Conservation (phyloP, 768 basidiomycete genomes). For the Leccinum incarnatum region DNA sequence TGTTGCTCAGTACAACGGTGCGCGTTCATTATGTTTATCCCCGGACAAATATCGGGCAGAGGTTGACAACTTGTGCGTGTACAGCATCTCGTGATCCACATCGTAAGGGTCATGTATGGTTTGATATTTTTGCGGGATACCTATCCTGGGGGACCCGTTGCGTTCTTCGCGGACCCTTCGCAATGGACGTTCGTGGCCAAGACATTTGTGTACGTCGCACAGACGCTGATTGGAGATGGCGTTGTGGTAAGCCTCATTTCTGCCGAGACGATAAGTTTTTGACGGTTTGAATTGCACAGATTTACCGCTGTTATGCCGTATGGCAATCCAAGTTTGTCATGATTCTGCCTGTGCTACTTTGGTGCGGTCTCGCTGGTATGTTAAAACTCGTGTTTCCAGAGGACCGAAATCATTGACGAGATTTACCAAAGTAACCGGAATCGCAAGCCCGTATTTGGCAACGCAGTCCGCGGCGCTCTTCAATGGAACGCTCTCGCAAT, state of each 20-base stretch:
- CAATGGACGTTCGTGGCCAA: not conserved
- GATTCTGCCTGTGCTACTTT: not conserved
- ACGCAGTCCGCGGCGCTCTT: not conserved
- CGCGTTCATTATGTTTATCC: too few relatives aligned
- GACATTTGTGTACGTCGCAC: not conserved
- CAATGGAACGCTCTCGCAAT: not conserved
- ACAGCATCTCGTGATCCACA: not conserved
- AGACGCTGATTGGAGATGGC: not conserved
- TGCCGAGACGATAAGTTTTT: too few relatives aligned
- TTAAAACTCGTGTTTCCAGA: not conserved
- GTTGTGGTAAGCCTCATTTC: not conserved
- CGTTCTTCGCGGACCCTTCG: not conserved
- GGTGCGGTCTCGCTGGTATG: not conserved
- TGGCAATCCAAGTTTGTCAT: not conserved
- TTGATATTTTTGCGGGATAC: not conserved
- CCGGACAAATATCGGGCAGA: too few relatives aligned
- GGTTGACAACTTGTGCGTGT: not conserved
- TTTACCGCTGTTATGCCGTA: not conserved
- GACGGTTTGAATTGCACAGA: not conserved
- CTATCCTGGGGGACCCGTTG: not conserved
- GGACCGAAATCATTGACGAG: not conserved
- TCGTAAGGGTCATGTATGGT: not conserved
- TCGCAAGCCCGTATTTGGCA: constrained; percentile 12
- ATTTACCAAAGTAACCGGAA: constrained; percentile 11
- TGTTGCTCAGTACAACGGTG: not conserved